Base-by-base conservation (phyloP, 2,329 filamentous ascomycete genomes). In the Fusarium acutatum region DNA sequence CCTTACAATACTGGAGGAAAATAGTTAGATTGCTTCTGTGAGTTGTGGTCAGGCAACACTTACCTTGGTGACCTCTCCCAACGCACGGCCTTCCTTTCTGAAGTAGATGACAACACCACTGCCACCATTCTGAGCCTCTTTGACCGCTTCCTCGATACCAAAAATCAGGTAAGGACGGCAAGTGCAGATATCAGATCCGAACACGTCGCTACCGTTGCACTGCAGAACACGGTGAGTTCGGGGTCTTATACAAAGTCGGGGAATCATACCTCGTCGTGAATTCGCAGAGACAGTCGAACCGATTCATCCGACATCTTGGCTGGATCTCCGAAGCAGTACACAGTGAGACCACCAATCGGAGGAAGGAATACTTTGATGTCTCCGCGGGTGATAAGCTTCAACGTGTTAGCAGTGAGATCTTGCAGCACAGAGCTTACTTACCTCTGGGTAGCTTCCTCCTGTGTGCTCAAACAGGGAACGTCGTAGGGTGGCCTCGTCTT, bases 81-180 rank as follows among this genome's bases (percentile, higher is more conserved):
- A 86, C 41, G 96, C 96, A 75, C 96, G 90, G 37, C 96, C 96
- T 85, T 99, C 96, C 82, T 99, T 99, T 76, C 96, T 91, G 89
- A 98, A 99, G 82, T 99, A 99, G 81, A 98, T 98, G 60, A 98
- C 96, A 28, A 98, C 94, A 64, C 96, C 96, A 77, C 93, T 96
- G 53, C 96, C 96, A 60, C 96, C 96, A 64, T 93, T 94, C 81
- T 98, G 96, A 17, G 96, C 96, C 84, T 98, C 95, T 80, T 97
- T 97, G 76, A 99, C 96, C 18, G 96, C 96, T 83, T 99, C 96
- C 79, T 97, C 95, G 70, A 99, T 97, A 69, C 96, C 96, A 81
- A 97, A 98, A 79, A 97, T 97, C 64, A 98, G 90, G 81, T 98
- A 98, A 22, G 96, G 96, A 64, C 94, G 90, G 83, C 96, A 98